phyloP scores from a whole-genome alignment of 768 basidiomycete genomes.

The Suillus subluteus region DNA sequence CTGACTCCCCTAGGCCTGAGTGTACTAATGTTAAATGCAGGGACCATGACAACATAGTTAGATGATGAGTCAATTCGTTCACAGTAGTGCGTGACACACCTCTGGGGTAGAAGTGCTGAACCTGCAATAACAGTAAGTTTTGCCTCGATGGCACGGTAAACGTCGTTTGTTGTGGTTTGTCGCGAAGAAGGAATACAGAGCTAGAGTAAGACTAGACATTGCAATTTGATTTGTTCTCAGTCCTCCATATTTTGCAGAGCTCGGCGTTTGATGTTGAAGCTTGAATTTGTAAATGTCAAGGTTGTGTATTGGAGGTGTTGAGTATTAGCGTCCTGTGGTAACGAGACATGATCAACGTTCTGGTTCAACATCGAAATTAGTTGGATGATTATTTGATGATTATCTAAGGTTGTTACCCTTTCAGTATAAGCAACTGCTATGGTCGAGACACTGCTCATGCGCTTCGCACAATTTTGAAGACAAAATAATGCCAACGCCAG shows the following conservation, averaged over 20 bases:
- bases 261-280: not conserved
- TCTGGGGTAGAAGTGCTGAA: not conserved
- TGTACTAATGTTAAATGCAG: not conserved
- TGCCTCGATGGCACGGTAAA: not conserved
- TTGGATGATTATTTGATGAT: no score
- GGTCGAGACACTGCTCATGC: no score
- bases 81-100: not conserved
- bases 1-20: not conserved
- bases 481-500: slow-evolving; percentile 14
- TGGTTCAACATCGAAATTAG: no score
- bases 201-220: no score
- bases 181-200: not conserved
- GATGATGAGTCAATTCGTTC: not conserved
- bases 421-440: no score
- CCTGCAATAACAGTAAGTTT: not conserved
- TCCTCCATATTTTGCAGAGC: slow-evolving; percentile 55
- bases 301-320: not conserved
- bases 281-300: not conserved
- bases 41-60: not conserved
- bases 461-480: slow-evolving; percentile 9
- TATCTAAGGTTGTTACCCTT: no score
- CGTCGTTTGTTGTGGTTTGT: not conserved
- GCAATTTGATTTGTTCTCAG: no score
- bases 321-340: no score
- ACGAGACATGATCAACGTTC: no score